These are phyloP conservation scores for Spironucleus salmonicida DNA, from an alignment of 208 protist species.

Conservation along the genomic window DNA sequence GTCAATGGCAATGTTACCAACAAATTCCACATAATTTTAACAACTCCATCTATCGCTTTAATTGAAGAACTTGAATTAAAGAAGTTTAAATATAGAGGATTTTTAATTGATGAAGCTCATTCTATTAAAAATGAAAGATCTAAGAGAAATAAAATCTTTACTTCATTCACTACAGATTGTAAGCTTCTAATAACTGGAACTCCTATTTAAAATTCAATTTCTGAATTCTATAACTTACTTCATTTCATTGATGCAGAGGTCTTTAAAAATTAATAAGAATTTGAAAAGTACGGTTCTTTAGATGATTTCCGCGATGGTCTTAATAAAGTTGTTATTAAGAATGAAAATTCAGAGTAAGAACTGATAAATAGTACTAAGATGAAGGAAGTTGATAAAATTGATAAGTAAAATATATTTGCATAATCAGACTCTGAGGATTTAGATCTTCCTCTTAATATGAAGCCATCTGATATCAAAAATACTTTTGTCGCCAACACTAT, in stretches of 20 bases:
- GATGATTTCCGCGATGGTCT: background rate
- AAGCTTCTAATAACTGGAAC: slow-evolving; percentile 45
- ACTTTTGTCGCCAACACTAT: too few species aligned
- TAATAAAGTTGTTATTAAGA: too few species aligned
- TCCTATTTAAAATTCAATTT: slow-evolving; percentile 44
- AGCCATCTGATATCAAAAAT: too few species aligned
- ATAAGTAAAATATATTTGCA: too few species aligned
- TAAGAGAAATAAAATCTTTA: background rate
- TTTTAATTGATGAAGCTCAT: slow-evolving; percentile 38
- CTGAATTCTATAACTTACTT: slow-evolving; percentile 47
- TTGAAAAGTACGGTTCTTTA: background rate
- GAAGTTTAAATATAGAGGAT: slow-evolving; percentile 23
- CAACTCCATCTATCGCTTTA: slow-evolving; percentile 42
- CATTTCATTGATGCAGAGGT: slow-evolving; percentile 36
- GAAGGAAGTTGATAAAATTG: too few species aligned
- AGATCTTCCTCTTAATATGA: too few species aligned
- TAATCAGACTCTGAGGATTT: too few species aligned
- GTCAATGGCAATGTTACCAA: background rate
- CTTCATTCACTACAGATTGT: background rate
- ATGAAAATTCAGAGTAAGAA: too few species aligned
- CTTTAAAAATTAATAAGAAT: slow-evolving; percentile 9
- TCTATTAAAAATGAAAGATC: slow-evolving; percentile 29
- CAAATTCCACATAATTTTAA: slow-evolving; percentile 46
- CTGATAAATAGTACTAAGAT: too few species aligned
- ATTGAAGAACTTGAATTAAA: slow-evolving; percentile 21